Evolutionary conservation across 2,329 filamentous ascomycete genomes (phyloP).

Genomic region (Pyrenophora graminea): DNA sequence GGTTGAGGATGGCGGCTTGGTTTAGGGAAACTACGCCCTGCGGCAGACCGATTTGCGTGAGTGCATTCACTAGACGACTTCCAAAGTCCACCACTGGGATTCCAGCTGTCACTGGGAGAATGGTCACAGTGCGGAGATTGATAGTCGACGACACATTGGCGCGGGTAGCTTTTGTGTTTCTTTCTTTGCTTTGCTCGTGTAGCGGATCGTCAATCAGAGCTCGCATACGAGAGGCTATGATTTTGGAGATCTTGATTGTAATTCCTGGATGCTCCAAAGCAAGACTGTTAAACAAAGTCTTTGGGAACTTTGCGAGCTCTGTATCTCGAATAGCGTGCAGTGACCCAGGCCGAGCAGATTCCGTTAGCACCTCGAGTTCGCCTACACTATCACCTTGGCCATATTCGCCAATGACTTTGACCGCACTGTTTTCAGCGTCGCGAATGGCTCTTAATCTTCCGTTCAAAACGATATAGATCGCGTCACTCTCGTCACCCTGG

Average conservation of each 20-base stretch:
- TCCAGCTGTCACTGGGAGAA: conserved; percentile 86
- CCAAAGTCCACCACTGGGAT: conserved; percentile 95
- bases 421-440: conserved; percentile 77
- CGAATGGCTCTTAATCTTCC: conserved; percentile 84
- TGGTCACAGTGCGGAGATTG: conserved; percentile 89
- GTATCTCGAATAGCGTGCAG: conserved; percentile 96
- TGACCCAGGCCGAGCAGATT: conserved; percentile 86
- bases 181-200: conserved; percentile 67
- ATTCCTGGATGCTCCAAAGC: conserved; percentile 97
- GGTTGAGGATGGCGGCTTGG: conserved; percentile 90
- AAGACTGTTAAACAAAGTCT: conserved; percentile 94
- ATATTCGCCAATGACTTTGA: conserved; percentile 87
- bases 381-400: conserved; percentile 98
- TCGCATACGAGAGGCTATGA: conserved; percentile 94
- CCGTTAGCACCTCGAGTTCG: conserved; percentile 94
- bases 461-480: conserved; percentile 97
- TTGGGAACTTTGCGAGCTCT: conserved; percentile 92
- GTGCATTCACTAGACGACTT: conserved; percentile 82
- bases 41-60: conserved; percentile 84
- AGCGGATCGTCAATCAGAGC: conserved; percentile 81
- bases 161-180: conserved; percentile 58
- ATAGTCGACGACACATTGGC: conserved; percentile 79
- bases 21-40: conserved; percentile 92
- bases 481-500: conserved; percentile 92
- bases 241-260: conserved; percentile 98